Evolutionary conservation across 2,329 filamentous ascomycete genomes (phyloP).

Genomic region (Ceratocystis lukuohia): DNA sequence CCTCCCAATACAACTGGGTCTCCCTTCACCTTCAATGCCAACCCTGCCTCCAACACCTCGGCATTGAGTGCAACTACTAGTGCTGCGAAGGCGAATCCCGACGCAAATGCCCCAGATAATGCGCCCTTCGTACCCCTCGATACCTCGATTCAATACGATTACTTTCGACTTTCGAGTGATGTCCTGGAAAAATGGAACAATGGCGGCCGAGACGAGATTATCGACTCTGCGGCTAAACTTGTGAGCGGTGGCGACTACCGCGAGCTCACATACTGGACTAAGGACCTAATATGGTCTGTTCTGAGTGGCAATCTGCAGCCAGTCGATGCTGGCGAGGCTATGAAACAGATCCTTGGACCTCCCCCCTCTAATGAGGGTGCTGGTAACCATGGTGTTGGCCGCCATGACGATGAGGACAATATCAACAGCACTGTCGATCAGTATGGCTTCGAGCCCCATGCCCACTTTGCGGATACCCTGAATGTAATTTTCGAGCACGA

Average conservation of each 20-base stretch:
- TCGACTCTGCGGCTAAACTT: conserved; percentile 51
- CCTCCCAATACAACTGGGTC: background rate
- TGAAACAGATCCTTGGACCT: conserved; percentile 59
- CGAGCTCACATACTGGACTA: conserved; percentile 59
- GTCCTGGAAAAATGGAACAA: conserved; percentile 54
- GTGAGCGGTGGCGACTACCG: conserved; percentile 54
- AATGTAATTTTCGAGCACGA: conserved; percentile 66
- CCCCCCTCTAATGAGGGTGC: conserved; percentile 38
- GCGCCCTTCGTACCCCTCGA: conserved; percentile 12
- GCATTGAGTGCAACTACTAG: conserved; percentile 7
- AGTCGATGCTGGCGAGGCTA: conserved; percentile 53
- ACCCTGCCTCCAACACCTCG: conserved; percentile 20
- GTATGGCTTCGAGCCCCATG: conserved; percentile 46
- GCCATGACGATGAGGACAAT: too few relatives aligned
- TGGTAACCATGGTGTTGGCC: too few relatives aligned
- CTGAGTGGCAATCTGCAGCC: conserved; percentile 56
- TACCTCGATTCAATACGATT: conserved; percentile 10
- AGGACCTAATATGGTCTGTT: conserved; percentile 70
- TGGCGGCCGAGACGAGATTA: conserved; percentile 51
- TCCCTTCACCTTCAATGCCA: conserved; percentile 10
- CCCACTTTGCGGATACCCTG: conserved; percentile 70
- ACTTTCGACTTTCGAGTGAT: conserved; percentile 50
- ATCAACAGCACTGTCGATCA: conserved; percentile 28
- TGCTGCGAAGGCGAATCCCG: background rate
- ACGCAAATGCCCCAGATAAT: background rate